phyloP scores from a whole-genome alignment of 2,329 filamentous ascomycete species.

The Sordariomycetes sp. region DNA sequence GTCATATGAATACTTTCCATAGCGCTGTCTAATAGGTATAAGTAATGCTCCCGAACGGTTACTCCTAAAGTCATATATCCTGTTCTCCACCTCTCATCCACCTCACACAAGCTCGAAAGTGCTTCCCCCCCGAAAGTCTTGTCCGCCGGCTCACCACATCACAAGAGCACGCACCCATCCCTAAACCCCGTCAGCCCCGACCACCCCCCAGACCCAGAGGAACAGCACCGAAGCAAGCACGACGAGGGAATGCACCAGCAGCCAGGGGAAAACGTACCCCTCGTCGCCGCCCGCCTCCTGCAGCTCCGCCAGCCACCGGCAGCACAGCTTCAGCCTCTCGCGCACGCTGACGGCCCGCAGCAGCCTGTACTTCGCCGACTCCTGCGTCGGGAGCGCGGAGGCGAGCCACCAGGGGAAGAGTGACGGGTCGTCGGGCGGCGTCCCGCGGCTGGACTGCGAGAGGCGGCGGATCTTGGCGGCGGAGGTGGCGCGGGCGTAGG shows the following conservation, averaged over 20 bases:
- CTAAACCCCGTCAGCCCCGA: neutral
- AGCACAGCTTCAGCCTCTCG: constrained; percentile 73
- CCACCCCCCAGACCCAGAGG: neutral
- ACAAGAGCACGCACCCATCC: neutral
- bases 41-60: no score
- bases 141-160: neutral
- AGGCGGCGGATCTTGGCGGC: constrained; percentile 54
- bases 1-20: no score
- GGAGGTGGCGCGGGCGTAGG: constrained; percentile 57
- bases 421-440: constrained; percentile 64
- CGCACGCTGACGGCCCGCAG: constrained; percentile 66
- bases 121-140: neutral
- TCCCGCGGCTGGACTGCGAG: constrained; percentile 64
- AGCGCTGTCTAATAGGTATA: no score
- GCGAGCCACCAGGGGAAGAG: constrained; percentile 88
- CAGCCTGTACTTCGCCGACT: constrained; percentile 70
- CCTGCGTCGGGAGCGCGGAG: constrained; percentile 65
- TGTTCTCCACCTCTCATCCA: no score
- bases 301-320: constrained; percentile 65
- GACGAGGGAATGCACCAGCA: neutral
- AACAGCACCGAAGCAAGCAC: neutral
- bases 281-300: constrained; percentile 35
- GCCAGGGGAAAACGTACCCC: constrained; percentile 17
- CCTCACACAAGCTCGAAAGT: no score
- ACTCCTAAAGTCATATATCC: no score